Base-by-base conservation (phyloP, 176 grass and related monocot species). In the Zoysia pacifica region DNA sequence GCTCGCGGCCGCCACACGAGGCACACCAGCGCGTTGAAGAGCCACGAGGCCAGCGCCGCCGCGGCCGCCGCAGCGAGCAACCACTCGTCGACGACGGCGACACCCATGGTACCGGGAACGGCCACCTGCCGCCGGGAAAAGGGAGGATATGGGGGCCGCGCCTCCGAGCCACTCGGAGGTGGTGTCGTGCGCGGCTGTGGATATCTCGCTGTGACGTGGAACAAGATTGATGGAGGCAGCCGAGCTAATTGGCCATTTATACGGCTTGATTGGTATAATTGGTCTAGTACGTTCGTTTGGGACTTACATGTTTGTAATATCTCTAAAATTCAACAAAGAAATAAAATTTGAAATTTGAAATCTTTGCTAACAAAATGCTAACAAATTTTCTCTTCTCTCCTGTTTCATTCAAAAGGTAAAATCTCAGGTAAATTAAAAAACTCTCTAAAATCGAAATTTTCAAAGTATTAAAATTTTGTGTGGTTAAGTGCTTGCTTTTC, bases 1-100 rank as follows among this genome's bases (percentile, higher is more conserved):
- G 56, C 79, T 14, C 77, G 78, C 9, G 90, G 86, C 5, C 83
- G 72, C 90, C 90, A 89, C 41, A 65, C 65, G 15, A 83, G 70
- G 14, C 67, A 35, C 69, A 71, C 47, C 58, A 77, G 4, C 66
- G 43, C 70, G 72, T 75, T 62, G 85, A 86, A 76, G 14, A 72
- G 10, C 65, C 65, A 73, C 20, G 56, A 67, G 0, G 69, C 38
- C 67, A 86, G 20, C 51, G 67, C 48, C 1, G 84, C 83, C 4
- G 37, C 44, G 0, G 59, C 14, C 36, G 81, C 77, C 5, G 12
- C 61, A 1, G 4, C 8, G 38, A 86, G 0, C 84, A 52, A 0
- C 84, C 78, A 81, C 11, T 9, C 64, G 71, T 50, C 60, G 4
- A 0, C 53, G n/a, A 2, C 58, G 53, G 2, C 56, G 6, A 20